Conservation (phyloP, 2,329 filamentous ascomycete species). For the Emmonsiellopsis sp. region DNA sequence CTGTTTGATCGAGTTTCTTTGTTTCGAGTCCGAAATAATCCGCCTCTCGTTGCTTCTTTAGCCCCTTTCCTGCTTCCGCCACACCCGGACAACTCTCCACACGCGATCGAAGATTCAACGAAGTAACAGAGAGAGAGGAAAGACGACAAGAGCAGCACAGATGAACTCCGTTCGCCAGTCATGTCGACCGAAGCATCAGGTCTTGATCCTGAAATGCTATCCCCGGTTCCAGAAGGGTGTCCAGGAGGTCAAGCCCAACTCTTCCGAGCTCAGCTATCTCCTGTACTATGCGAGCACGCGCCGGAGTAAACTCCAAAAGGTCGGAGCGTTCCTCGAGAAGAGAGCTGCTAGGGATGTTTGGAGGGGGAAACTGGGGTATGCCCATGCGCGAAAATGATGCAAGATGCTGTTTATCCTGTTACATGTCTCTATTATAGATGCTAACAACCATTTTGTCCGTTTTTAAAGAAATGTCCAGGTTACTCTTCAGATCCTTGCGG, state of each 20-base stretch:
- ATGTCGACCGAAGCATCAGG: conserved; percentile 88
- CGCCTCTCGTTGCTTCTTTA: background rate
- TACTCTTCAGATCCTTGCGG: conserved; percentile 82
- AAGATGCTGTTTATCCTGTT: background rate
- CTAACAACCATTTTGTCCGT: conserved; percentile 1
- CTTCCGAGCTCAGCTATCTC: conserved; percentile 91
- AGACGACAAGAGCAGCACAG: background rate
- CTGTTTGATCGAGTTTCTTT: background rate
- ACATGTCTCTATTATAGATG: background rate
- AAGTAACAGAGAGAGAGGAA: background rate
- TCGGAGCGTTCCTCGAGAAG: conserved; percentile 89
- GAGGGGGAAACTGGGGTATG: conserved; percentile 76
- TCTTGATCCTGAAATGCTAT: conserved; percentile 92
- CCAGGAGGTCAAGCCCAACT: conserved; percentile 89
- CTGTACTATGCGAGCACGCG: conserved; percentile 95
- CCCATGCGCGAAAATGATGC: conserved; percentile 11
- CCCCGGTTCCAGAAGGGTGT: conserved; percentile 84
- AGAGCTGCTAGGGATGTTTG: conserved; percentile 87
- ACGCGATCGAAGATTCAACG: background rate
- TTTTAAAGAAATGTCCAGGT: conserved; percentile 74
- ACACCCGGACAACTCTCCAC: background rate
- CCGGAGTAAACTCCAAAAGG: conserved; percentile 91
- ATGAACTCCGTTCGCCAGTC: conserved; percentile 53
- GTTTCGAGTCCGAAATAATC: background rate
- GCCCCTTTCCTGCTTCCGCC: background rate